Conservation (phyloP, 2,329 filamentous ascomycete genomes). For the Talaromyces sp. region DNA sequence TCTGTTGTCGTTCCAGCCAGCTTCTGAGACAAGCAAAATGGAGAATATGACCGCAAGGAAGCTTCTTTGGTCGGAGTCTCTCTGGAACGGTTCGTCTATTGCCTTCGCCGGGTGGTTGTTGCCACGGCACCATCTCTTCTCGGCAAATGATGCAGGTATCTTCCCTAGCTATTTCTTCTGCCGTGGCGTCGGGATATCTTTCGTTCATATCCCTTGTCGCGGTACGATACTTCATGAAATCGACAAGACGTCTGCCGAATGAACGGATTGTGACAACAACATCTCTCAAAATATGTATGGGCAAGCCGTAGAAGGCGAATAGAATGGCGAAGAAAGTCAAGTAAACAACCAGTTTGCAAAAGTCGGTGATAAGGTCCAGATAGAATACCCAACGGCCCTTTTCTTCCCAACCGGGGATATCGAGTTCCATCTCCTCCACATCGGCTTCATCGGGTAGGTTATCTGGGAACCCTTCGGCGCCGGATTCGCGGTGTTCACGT, state of each 20-base stretch:
- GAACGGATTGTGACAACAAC: conserved; percentile 91
- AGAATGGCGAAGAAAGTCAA: conserved; percentile 90
- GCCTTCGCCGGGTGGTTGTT: conserved; percentile 45
- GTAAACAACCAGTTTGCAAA: conserved; percentile 87
- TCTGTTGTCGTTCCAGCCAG: conserved; percentile 96
- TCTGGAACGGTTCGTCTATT: conserved; percentile 48
- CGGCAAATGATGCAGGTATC: conserved; percentile 97
- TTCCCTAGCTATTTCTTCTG: conserved; percentile 77
- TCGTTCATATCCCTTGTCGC: conserved; percentile 92
- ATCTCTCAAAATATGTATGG: conserved; percentile 94
- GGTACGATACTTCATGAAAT: conserved; percentile 84
- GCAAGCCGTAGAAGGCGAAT: conserved; percentile 88
- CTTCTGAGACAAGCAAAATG: conserved; percentile 93
- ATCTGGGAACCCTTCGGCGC: conserved; percentile 34
- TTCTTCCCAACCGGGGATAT: conserved; percentile 92
- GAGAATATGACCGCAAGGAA: conserved; percentile 92
- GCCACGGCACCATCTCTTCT: conserved; percentile 89
- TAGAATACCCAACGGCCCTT: conserved; percentile 92
- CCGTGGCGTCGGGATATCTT: conserved; percentile 82
- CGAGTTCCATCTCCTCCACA: conserved; percentile 88
- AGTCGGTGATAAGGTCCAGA: conserved; percentile 81
- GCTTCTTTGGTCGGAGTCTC: conserved; percentile 83
- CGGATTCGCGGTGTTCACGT: conserved; percentile 35
- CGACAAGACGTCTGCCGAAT: conserved; percentile 83
- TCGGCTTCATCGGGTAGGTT: conserved; percentile 66